Evolutionary conservation across 495 filamentous ascomycete species (phyloP).

Genomic region (Jackrogersella multiformis): DNA sequence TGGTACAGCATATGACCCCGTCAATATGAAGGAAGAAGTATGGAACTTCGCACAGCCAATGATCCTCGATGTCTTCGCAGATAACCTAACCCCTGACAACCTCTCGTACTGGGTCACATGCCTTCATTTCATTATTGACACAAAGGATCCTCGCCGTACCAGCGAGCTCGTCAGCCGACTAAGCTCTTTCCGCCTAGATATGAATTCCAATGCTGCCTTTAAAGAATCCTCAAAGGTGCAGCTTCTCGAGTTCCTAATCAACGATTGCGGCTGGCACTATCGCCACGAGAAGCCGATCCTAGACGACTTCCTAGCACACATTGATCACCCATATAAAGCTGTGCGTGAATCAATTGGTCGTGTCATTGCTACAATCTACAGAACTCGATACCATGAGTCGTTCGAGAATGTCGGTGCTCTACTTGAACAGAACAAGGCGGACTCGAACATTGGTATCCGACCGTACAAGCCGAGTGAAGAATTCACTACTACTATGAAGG

Average conservation of each 20-base stretch:
- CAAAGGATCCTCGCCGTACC: constrained; percentile 83
- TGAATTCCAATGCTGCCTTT: constrained; percentile 96
- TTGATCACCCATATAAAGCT: constrained; percentile 97
- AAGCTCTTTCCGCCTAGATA: constrained; percentile 86
- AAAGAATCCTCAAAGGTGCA: constrained; percentile 98
- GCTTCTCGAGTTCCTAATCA: constrained; percentile 86
- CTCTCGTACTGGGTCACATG: constrained; percentile 93
- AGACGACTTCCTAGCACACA: constrained; percentile 85
- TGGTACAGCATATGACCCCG: constrained; percentile 74
- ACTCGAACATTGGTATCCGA: constrained; percentile 84
- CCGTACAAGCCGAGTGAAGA: constrained; percentile 82
- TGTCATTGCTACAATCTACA: constrained; percentile 84
- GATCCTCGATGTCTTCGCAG: constrained; percentile 82
- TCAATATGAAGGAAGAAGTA: constrained; percentile 73
- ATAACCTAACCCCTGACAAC: constrained; percentile 94
- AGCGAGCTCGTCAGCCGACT: constrained; percentile 89
- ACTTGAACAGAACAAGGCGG: constrained; percentile 77
- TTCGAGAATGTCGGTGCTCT: constrained; percentile 79
- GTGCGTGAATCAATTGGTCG: constrained; percentile 95
- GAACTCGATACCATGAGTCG: constrained; percentile 91
- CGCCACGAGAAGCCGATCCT: constrained; percentile 88
- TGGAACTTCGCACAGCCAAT: constrained; percentile 94
- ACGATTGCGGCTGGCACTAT: constrained; percentile 95
- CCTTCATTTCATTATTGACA: constrained; percentile 80
- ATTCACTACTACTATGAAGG: constrained; percentile 73